Percentiles rank a stretch among this genome's conserved stretches.
These are phyloP conservation scores for Gastrolobium bilobum DNA, from an alignment of 306 rosid genomes.

Conservation along the genomic window DNA sequence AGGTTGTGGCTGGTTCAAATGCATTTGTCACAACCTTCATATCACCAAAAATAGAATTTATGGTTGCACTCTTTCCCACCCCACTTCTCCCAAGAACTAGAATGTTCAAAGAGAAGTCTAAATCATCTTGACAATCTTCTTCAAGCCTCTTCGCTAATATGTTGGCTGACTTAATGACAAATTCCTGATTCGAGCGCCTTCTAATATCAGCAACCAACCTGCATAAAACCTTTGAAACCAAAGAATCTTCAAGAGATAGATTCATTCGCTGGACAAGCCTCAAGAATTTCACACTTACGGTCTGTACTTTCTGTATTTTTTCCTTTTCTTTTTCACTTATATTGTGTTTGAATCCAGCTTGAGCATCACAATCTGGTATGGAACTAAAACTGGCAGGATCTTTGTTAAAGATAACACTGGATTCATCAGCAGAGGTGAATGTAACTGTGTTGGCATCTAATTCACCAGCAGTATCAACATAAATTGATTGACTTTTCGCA, in stretches of 20 bases:
- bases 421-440: constrained; percentile 48
- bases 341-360: constrained; percentile 42
- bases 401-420: constrained; percentile 39
- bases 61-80: constrained; percentile 75
- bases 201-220: constrained; percentile 56
- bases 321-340: constrained; percentile 56
- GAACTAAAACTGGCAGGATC: constrained; percentile 46
- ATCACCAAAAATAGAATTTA: constrained; percentile 66
- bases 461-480: constrained; percentile 38
- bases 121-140: constrained; percentile 54
- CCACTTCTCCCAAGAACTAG: constrained; percentile 71
- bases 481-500: constrained; percentile 34
- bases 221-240: constrained; percentile 57
- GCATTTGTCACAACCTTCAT: constrained; percentile 56
- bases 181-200: constrained; percentile 52
- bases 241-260: constrained; percentile 55
- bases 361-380: constrained; percentile 34
- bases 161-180: constrained; percentile 56
- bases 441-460: constrained; percentile 43
- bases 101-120: constrained; percentile 67
- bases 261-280: constrained; percentile 63
- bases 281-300: constrained; percentile 55
- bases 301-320: constrained; percentile 47
- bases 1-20: constrained; percentile 63
- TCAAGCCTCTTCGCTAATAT: constrained; percentile 61